Base-by-base conservation (phyloP, 345 rosid species). In the Eucalyptus sp. region DNA sequence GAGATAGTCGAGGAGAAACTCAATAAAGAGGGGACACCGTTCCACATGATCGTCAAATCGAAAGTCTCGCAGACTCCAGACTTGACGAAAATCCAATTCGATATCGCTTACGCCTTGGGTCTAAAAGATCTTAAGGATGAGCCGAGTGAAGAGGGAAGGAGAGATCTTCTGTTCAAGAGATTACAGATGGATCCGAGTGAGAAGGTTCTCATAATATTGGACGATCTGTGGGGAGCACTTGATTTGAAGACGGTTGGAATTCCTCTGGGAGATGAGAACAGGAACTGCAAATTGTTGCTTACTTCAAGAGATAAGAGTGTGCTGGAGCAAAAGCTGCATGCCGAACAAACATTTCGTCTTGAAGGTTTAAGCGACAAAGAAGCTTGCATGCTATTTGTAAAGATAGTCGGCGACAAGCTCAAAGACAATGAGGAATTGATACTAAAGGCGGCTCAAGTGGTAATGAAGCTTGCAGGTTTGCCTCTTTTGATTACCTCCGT, bases 61-160 rank as follows among this genome's bases (percentile, higher is more conserved):
- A 0, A 12, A 33, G 86, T 46, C 0, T 25, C 8, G 37, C 29
- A 1, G 56, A 85, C 2, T 49, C 49, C 8, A 0, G 13, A 56
- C 3, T 56, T 24, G 29, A 56, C 0, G 0, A 56, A 56, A 0
- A 56, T 56, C 62, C 6, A 5, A 56, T 7, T 0, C 1, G 0
- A 31, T 1, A 18, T 87, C 0, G 46, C 62, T 56, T 0, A 56
- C 27, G 3, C 2, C 29, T 22, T 56, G 6, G 0, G 29, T 24
- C 64, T 33, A 1, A 41, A 41, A 41, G 3, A 37, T 12, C 48
- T 9, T 51, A 87, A 33, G 80, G 46, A 24, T 3, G 0, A 56
- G 62, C 8, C 0, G 1, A 13, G 22, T 0, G 0, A 11, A 13
- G 2, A 9, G 25, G 33, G 43, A 29, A 37, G 5, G 3, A 4